phyloP scores from a whole-genome alignment of 148 eudicot genomes.

The Cornus suecica region DNA sequence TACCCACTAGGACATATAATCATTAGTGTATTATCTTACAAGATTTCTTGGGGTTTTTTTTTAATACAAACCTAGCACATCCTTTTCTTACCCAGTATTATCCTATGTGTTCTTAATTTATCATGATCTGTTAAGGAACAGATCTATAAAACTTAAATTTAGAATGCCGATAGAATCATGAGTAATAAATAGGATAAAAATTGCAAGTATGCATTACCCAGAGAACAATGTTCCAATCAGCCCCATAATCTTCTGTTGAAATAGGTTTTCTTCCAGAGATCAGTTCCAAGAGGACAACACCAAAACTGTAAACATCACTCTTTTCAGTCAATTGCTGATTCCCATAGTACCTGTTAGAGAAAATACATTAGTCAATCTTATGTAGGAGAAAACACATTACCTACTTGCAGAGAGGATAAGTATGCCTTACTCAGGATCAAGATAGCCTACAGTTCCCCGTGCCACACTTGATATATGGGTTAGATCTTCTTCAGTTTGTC shows the following conservation, averaged over 20 bases:
- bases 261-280: constrained; percentile 93
- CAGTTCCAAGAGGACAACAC: constrained; percentile 86
- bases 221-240: constrained; percentile 91
- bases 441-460: constrained; percentile 87
- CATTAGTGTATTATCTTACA: background rate
- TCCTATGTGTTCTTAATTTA: background rate
- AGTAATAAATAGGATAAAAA: background rate
- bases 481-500: constrained; percentile 84
- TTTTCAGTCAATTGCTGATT: constrained; percentile 84
- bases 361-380: constrained; percentile 8
- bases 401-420: background rate
- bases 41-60: background rate
- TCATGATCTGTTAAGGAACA: background rate
- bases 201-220: constrained; percentile 57
- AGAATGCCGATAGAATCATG: background rate
- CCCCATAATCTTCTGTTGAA: constrained; percentile 62
- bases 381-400: background rate
- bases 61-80: background rate
- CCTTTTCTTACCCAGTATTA: background rate
- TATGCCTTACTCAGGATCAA: constrained; percentile 90
- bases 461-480: constrained; percentile 90
- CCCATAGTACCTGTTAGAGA: constrained; percentile 68
- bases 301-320: constrained; percentile 91
- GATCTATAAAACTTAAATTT: background rate
- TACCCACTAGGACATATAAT: too few species aligned